Conservation (phyloP, 371 early-diverging fungal species). For the Vairimorpha necatrix region DNA sequence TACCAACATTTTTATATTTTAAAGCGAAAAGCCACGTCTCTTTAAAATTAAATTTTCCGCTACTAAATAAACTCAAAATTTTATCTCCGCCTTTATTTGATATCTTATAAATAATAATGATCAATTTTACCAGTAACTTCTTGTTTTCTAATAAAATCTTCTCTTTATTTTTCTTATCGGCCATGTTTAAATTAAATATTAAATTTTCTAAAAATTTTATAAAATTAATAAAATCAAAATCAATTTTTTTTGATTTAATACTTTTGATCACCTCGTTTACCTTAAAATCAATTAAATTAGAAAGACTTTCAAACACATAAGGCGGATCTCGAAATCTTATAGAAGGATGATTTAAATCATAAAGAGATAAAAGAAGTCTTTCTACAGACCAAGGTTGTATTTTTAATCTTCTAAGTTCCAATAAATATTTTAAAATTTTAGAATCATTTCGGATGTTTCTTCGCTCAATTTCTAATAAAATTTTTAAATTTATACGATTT, state of each 20-base stretch:
- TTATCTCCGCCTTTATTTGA: background rate
- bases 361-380: background rate
- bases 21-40: conserved; percentile 5
- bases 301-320: background rate
- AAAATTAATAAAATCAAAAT: conserved; percentile 2
- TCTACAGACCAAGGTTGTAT: background rate
- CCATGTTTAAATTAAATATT: background rate
- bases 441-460: background rate
- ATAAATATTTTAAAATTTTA: background rate
- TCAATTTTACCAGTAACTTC: background rate
- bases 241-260: background rate
- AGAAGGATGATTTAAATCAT: background rate
- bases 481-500: background rate
- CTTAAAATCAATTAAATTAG: background rate
- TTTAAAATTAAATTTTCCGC: background rate
- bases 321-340: background rate
- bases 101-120: background rate
- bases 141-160: background rate
- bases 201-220: background rate
- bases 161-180: background rate
- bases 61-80: too few species aligned
- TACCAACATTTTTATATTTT: background rate
- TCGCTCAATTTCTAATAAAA: conserved; percentile 1
- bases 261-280: background rate
- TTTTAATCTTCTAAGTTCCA: background rate